Percentiles rank a stretch among this genome's conserved stretches.
Conservation (phyloP, 73 alveolate species). For the Tetrahymena thermophila region DNA sequence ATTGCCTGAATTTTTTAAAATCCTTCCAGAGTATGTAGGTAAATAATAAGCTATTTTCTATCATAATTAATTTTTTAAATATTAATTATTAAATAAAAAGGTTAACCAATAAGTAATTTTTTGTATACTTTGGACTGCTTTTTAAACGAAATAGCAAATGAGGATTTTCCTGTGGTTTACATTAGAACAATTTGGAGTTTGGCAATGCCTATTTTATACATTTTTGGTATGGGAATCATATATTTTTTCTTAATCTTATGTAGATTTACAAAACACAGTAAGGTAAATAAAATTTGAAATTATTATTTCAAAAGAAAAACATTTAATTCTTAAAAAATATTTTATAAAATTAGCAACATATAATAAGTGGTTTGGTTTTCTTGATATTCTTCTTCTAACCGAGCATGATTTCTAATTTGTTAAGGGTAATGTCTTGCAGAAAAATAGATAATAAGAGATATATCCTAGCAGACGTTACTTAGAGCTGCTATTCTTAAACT, state of each 20-base stretch:
- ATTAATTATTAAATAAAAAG: neutral
- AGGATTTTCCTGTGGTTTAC: neutral
- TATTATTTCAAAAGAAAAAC: neutral
- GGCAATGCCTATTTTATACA: neutral
- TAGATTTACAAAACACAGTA: neutral
- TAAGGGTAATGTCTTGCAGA: neutral
- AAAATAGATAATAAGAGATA: neutral
- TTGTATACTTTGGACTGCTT: neutral
- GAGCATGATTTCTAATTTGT: neutral
- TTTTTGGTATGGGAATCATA: neutral
- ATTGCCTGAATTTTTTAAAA: neutral
- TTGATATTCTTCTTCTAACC: neutral
- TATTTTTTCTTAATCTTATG: neutral
- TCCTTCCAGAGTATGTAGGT: neutral
- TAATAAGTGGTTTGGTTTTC: neutral
- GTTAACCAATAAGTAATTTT: neutral
- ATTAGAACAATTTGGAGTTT: neutral
- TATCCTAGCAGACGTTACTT: neutral
- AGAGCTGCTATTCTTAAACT: neutral
- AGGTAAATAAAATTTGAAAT: neutral
- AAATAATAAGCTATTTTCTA: no score
- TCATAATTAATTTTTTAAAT: neutral
- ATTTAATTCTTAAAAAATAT: neutral
- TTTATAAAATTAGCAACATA: neutral
- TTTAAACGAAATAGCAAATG: neutral